Conservation (phyloP, 257 asterid genomes). For the Primulina eburnea region DNA sequence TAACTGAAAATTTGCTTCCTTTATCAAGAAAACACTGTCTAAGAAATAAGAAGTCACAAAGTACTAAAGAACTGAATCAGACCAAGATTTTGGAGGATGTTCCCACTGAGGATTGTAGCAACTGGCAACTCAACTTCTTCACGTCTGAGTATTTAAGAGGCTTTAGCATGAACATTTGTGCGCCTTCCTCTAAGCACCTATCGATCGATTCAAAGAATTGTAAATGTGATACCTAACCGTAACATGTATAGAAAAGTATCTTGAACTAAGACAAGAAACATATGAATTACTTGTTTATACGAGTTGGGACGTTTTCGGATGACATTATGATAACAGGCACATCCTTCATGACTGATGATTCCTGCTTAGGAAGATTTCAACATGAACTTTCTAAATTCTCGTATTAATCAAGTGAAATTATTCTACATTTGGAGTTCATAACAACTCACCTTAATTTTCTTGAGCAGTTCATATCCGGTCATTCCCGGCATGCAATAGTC, state of each 20-base stretch:
- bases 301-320: conserved; percentile 62
- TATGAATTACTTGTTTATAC: conserved; percentile 45
- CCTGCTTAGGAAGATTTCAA: conserved; percentile 32
- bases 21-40: not conserved
- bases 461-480: conserved; percentile 66
- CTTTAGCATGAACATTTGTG: conserved; percentile 67
- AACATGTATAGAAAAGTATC: not conserved
- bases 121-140: conserved; percentile 44
- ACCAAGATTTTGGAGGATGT: not conserved
- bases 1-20: not conserved
- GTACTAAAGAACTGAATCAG: not conserved
- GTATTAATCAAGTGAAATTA: not conserved
- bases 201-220: not conserved
- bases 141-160: conserved; percentile 63
- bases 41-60: not conserved
- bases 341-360: conserved; percentile 54
- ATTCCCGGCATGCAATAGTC: conserved; percentile 76
- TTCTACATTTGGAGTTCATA: not conserved
- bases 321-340: conserved; percentile 67
- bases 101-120: conserved; percentile 33
- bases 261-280: not conserved
- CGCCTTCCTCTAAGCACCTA: conserved; percentile 69
- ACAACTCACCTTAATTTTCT: conserved; percentile 57
- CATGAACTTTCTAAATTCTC: not conserved
- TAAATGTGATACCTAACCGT: no score